Evolutionary conservation across 306 rosid species (phyloP), one percentile per base, ranked within the genome.

Genomic region (Quercus ilex): DNA sequence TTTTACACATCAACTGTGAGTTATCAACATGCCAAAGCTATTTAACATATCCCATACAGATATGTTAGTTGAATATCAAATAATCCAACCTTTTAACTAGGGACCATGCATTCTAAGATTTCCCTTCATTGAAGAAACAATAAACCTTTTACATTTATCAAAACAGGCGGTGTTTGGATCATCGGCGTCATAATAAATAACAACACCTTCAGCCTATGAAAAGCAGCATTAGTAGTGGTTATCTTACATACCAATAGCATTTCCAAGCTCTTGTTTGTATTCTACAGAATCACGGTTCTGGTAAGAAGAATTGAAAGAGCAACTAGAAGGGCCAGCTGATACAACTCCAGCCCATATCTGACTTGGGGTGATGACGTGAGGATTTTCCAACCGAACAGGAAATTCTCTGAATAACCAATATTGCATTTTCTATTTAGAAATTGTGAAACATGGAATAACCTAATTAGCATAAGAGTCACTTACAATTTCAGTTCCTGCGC

Each of bases 291-390:
- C 97, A 0, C 99, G 97, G 60, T 76, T 87, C 49, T 93, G 85
- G 79, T 92, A 94, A 80, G 97, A 92, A 80, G 99, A 94, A 86
- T 94, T 94, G 80, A 94, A 91, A 83, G 90, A 78, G 75, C 81
- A 85, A 25, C 99, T 91, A 17, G 93, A 92, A 73, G 99, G 99
- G 49, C 99, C 97, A 86, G 82, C 84, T 21, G 99, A 87, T 56
- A 94, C 88, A 83, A 92, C 99, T 85, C 99, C 99, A 83, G 93
- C 97, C 97, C 97, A 94, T 82, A 94, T 90, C 92, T 94, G 99
- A 86, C 82, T 94, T 41, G 94, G 79, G 59, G 87, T 80, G 77
- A 94, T 94, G 77, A 94, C 99, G 84, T 94, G 99, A 73, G 95
- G 97, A 83, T 94, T 94, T 83, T 94, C 99, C 89, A 94, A 84